A percentile compares a stretch with the other conserved stretches of the same genome.
phyloP scores from a whole-genome alignment of 352 stramenopile genomes.

The Pythium phragmiticola region DNA sequence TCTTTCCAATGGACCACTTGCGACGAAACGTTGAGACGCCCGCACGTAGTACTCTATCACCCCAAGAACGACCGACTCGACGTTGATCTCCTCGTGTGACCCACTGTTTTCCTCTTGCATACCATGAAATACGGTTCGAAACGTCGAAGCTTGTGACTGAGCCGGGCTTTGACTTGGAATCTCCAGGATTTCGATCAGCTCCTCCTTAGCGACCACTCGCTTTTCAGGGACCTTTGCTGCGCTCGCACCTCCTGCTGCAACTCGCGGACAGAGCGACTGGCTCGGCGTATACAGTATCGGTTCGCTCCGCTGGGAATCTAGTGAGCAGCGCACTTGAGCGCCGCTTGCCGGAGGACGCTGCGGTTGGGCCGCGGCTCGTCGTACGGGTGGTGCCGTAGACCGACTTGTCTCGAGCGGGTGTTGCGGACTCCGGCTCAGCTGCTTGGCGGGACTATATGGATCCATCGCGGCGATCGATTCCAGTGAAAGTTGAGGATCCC shows the following conservation, averaged over 20 bases:
- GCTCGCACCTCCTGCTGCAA: neutral
- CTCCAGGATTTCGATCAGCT: slow-evolving; percentile 13
- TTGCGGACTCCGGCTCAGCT: neutral
- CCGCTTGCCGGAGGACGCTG: neutral
- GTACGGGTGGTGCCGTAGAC: neutral
- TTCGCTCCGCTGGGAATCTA: neutral
- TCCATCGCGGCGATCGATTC: slow-evolving; percentile 22
- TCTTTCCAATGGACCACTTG: neutral
- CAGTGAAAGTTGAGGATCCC: slow-evolving; percentile 1
- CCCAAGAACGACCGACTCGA: neutral
- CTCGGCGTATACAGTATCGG: neutral
- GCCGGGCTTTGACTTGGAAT: neutral
- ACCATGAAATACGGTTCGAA: slow-evolving; percentile 9
- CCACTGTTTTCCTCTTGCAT: neutral
- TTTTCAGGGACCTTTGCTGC: neutral
- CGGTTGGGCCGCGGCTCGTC: neutral
- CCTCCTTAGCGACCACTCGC: neutral
- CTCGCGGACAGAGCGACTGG: slow-evolving; percentile 4
- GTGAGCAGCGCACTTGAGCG: neutral
- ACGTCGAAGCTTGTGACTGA: neutral
- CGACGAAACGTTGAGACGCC: neutral
- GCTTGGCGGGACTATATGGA: slow-evolving; percentile 9
- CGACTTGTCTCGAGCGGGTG: neutral
- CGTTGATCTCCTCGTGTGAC: neutral
- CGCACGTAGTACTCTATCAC: slow-evolving; percentile 13